Evolutionary conservation across 2,329 filamentous ascomycete species (phyloP), one percentile per base, ranked within the genome.

Genomic region (Hysterium pulicare): DNA sequence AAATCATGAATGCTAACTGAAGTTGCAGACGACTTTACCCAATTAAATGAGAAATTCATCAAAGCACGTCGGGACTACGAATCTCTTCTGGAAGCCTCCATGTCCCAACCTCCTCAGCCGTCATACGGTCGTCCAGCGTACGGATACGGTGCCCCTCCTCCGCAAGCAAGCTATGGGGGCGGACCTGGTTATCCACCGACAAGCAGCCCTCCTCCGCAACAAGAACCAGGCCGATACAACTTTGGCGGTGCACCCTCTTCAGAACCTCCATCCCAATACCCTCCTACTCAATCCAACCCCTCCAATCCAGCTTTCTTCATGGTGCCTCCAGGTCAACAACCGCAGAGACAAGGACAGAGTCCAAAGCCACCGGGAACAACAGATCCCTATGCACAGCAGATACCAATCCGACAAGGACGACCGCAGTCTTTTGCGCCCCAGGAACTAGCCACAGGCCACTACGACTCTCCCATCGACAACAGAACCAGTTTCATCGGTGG

Each of bases 21-120:
- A 30, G 11, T 22, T 42, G 51, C 51, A 95, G 93, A 98, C 69
- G 93, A 98, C 67, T 97, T 98, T 62, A 96, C 93, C 2, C 91
- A 97, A 64, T 75, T 98, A 49, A 98, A 98, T 61, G 93, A 98
- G 68, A 97, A 97, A 71, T 98, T 98, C 68, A 97, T 98, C 76
- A 98, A 98, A 70, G 93, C 93, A 34, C 84, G 93, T 51, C 82
- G 91, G 57, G 93, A 98, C 69, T 98, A 98, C 65, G 93, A 98
- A 70, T 84, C 87, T 22, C 77, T 98, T n/a, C 75, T 98, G 16
- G 93, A 98, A 68, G 86, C 88, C 15, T 97, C 91, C 42, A 97
- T 98, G 91, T 83, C 90, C 1, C 91, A 96, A 54, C 86, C 90
- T n/a, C 82, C 87, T 40, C 86, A 87, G 59, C 81, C 84, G 35